These are phyloP conservation scores for Teunomyces cretensis DNA, from an alignment of 805 yeast species.

Conservation along the genomic window DNA sequence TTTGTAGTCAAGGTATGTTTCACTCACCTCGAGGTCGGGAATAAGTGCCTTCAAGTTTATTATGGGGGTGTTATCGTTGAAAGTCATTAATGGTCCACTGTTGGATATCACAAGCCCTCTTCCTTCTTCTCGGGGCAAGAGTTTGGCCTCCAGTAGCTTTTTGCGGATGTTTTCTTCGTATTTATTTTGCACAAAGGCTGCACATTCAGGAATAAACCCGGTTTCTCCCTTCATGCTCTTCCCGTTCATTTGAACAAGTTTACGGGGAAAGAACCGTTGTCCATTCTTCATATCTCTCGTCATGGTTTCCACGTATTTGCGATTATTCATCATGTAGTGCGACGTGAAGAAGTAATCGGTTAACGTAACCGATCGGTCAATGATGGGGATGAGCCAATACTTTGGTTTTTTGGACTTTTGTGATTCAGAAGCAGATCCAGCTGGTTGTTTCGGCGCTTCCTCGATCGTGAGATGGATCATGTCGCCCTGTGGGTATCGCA, in stretches of 20 bases:
- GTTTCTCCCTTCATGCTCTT: slow-evolving; percentile 7
- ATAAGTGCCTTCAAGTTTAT: slow-evolving; percentile 14
- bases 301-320: slow-evolving; percentile 18
- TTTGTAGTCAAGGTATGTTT: slow-evolving; percentile 14
- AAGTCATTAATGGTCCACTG: slow-evolving; percentile 12
- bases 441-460: background rate
- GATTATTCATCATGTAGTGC: slow-evolving; percentile 25
- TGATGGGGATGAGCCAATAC: slow-evolving; percentile 9
- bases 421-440: background rate
- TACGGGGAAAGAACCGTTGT: slow-evolving; percentile 24
- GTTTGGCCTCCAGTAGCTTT: slow-evolving; percentile 4
- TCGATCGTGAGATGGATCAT: slow-evolving; percentile 19
- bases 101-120: slow-evolving; percentile 8
- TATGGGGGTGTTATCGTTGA: slow-evolving; percentile 10
- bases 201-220: slow-evolving; percentile 10
- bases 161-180: slow-evolving; percentile 15
- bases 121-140: background rate
- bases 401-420: background rate
- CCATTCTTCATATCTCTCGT: slow-evolving; percentile 16
- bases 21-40: slow-evolving; percentile 11
- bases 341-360: slow-evolving; percentile 15
- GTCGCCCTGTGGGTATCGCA: slow-evolving; percentile 29
- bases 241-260: slow-evolving; percentile 16
- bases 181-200: slow-evolving; percentile 7
- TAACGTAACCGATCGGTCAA: slow-evolving; percentile 4